Percentiles rank a stretch among this genome's conserved stretches.
Evolutionary conservation across 495 filamentous ascomycete genomes (phyloP).

Genomic region (Collariella sp.): DNA sequence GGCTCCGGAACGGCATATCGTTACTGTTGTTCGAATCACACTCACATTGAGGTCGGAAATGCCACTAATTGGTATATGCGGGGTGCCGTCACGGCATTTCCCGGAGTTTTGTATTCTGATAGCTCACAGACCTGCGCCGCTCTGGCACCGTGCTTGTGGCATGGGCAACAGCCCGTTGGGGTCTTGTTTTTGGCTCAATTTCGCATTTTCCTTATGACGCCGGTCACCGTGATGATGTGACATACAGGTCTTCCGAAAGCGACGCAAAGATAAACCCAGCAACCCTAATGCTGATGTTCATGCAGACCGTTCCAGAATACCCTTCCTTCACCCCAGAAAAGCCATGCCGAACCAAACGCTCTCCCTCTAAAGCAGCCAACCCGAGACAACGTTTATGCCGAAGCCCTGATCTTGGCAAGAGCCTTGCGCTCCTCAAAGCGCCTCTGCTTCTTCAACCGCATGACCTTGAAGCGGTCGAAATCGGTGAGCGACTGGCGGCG

Average conservation of each 20-base stretch:
- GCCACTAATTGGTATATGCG: slow-evolving; percentile 25
- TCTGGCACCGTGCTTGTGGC: slow-evolving; percentile 3
- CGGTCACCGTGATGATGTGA: slow-evolving; percentile 38
- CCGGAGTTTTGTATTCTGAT: slow-evolving; percentile 6
- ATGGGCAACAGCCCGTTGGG: slow-evolving; percentile 11
- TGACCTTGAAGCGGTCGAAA: slow-evolving; percentile 99
- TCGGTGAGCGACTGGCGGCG: slow-evolving; percentile 87
- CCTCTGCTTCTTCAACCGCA: slow-evolving; percentile 95
- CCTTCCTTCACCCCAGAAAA: slow-evolving; percentile 26
- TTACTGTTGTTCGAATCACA: slow-evolving; percentile 2
- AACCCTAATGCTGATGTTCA: slow-evolving; percentile 41
- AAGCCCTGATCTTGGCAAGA: slow-evolving; percentile 62
- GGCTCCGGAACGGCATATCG: neutral
- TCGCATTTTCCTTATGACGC: slow-evolving; percentile 41
- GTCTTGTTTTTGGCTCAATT: slow-evolving; percentile 29
- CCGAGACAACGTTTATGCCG: slow-evolving; percentile 29
- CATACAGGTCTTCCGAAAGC: slow-evolving; percentile 46
- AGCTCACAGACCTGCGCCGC: slow-evolving; percentile 9
- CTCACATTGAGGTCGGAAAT: slow-evolving; percentile 27
- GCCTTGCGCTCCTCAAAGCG: slow-evolving; percentile 95
- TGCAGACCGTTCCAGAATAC: slow-evolving; percentile 40
- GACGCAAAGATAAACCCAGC: slow-evolving; percentile 41
- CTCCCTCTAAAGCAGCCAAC: slow-evolving; percentile 18
- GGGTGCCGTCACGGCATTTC: slow-evolving; percentile 13
- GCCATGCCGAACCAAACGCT: slow-evolving; percentile 34